phyloP scores from a whole-genome alignment of 2,329 filamentous ascomycete species.

The Diatrype stigma region DNA sequence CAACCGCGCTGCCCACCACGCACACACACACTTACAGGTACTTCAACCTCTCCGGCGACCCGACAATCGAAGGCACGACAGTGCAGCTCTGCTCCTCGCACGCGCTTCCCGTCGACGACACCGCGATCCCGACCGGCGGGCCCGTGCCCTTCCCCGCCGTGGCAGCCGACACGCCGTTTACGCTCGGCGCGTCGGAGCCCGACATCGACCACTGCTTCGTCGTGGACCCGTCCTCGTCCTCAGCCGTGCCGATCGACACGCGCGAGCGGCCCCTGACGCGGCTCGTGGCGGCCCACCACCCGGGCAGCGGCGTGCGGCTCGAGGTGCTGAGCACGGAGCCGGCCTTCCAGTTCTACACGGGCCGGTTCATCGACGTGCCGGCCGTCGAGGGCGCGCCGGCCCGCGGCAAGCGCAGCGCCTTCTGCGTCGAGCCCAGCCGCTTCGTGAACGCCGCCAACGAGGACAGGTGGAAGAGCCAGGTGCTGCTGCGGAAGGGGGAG shows the following conservation, averaged over 20 bases:
- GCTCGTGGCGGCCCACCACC: conserved; percentile 70
- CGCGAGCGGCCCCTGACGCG: conserved; percentile 58
- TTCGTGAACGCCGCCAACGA: conserved; percentile 87
- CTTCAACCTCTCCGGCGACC: conserved; percentile 58
- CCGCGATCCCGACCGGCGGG: conserved; percentile 68
- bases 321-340: conserved; percentile 91
- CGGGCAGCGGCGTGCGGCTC: conserved; percentile 70
- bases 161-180: conserved; percentile 63
- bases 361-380: conserved; percentile 76
- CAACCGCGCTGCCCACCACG: not conserved
- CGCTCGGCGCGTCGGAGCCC: conserved; percentile 65
- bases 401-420: conserved; percentile 66
- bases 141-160: conserved; percentile 64
- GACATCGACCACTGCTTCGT: conserved; percentile 91
- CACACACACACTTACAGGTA: conserved; percentile 39
- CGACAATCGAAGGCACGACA: conserved; percentile 50
- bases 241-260: conserved; percentile 61
- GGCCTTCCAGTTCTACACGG: conserved; percentile 95
- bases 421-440: conserved; percentile 88
- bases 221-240: conserved; percentile 52
- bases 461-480: conserved; percentile 73
- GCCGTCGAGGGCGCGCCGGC: conserved; percentile 59
- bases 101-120: conserved; percentile 70
- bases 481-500: conserved; percentile 78
- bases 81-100: conserved; percentile 63